These are phyloP conservation scores for Globisporangium abappressorium DNA, from an alignment of 352 stramenopile genomes.

Conservation along the genomic window DNA sequence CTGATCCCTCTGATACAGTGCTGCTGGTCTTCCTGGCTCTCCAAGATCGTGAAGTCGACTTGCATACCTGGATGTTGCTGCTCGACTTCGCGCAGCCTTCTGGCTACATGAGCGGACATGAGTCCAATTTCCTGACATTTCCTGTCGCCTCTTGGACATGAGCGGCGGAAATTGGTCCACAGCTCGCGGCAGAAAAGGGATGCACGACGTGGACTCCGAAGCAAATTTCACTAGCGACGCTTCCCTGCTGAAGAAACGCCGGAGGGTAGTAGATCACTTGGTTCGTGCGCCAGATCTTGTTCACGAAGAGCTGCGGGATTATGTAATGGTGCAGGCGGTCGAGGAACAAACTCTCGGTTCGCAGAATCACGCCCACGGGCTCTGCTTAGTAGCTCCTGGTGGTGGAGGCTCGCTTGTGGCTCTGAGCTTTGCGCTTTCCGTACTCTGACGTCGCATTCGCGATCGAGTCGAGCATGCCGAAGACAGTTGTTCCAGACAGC, in stretches of 20 bases:
- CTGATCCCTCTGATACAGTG: not conserved
- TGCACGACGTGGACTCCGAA: not conserved
- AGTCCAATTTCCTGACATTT: not conserved
- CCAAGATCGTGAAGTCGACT: conserved; percentile 13
- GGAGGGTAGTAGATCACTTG: conserved; percentile 12
- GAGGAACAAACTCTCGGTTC: not conserved
- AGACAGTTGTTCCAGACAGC: not conserved
- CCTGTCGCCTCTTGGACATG: conserved; percentile 3
- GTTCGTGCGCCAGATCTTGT: not conserved
- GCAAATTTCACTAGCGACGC: conserved; percentile 1
- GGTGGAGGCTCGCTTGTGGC: not conserved
- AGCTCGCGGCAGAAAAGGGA: conserved; percentile 13
- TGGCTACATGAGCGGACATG: not conserved
- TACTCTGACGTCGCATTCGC: not conserved
- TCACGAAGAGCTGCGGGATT: conserved; percentile 10
- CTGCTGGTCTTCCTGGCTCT: conserved; percentile 4
- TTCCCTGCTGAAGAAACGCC: not conserved
- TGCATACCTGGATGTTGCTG: not conserved
- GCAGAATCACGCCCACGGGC: not conserved
- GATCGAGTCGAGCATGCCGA: not conserved
- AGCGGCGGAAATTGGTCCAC: conserved; percentile 14
- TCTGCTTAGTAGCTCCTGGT: not conserved
- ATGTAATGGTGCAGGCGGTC: conserved; percentile 13
- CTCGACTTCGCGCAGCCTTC: not conserved
- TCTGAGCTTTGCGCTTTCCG: not conserved